Base-by-base conservation (phyloP, 768 basidiomycete species). In the Leccinum imitatum region DNA sequence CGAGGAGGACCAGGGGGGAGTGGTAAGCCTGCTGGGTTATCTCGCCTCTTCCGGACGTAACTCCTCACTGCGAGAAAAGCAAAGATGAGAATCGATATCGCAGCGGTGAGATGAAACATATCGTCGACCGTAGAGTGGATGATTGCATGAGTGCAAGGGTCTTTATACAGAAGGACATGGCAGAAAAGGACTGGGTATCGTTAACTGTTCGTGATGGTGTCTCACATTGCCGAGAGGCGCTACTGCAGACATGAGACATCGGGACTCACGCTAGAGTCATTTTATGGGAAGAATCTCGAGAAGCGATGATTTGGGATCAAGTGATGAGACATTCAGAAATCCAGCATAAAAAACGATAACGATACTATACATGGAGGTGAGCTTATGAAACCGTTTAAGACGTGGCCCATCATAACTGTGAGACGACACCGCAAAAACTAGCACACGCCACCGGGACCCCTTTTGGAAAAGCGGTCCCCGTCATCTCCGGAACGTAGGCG, bases 1-100 rank as follows among this genome's bases (percentile, higher is more conserved):
- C 71, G 70, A 37, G 65, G 71, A 7, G 80, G 78, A 13, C 80
- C 80, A 19, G 79, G 80, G n/a, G 80, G 80, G 13, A 78, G 50
- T 7, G 66, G 67, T 3, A 69, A 56, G 7, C 68, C 61, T 23
- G 55, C 33, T 15, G 70, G 64, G 13, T 72, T 67, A 25, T 56
- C 57, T 33, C 31, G 35, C 33, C 46, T 57, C 51, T 51, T 61
- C 48, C 19, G 53, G 30, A 66, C 21, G 31, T 56, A 53, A 2
- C 15, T 59, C 37, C 23, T 57, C 54, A 58, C 2, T 6, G 14
- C 58, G 39, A 65, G 6, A 27, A 54, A 5, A 35, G 41, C 54
- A 21, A 64, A 23, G 6, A 58, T 17, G 2, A 59, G 6, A 25
- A 59, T 19, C 8, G 57, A 52, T 17, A 65, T 54, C 7, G 41